Evolutionary conservation across 495 filamentous ascomycete genomes (phyloP).

Genomic region (Darksidea phi): DNA sequence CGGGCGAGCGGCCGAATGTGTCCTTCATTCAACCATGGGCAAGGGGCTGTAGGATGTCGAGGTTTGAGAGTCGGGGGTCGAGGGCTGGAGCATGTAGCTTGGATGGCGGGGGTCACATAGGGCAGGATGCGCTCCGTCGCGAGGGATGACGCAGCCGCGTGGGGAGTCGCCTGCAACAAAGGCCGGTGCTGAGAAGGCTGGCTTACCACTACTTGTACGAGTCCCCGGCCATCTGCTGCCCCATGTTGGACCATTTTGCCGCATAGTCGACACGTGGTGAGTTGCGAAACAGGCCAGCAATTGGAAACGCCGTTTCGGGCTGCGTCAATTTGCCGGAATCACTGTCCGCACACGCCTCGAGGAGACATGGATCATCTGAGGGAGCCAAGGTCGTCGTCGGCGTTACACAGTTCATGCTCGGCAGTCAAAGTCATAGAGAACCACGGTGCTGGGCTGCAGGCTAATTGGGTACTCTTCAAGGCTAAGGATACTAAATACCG

Average conservation of each 20-base stretch:
- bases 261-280: conserved; percentile 11
- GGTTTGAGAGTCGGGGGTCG: conserved; percentile 1
- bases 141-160: conserved; percentile 22
- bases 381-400: no score
- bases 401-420: no score
- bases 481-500: no score
- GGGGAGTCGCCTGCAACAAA: no score
- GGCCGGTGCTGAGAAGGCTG: no score
- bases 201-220: no score
- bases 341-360: neutral
- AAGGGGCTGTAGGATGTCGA: conserved; percentile 28
- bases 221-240: no score
- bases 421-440: neutral
- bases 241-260: neutral
- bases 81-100: neutral
- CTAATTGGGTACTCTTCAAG: no score
- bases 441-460: no score
- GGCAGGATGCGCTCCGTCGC: neutral
- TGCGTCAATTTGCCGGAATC: conserved; percentile 5
- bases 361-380: neutral
- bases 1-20: conserved; percentile 21
- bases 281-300: neutral
- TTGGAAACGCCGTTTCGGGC: conserved; percentile 13
- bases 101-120: conserved; percentile 22
- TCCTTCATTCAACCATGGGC: conserved; percentile 30